These are phyloP conservation scores for Pyrus bretschneideri DNA, from an alignment of 306 rosid genomes.

Conservation along the genomic window DNA sequence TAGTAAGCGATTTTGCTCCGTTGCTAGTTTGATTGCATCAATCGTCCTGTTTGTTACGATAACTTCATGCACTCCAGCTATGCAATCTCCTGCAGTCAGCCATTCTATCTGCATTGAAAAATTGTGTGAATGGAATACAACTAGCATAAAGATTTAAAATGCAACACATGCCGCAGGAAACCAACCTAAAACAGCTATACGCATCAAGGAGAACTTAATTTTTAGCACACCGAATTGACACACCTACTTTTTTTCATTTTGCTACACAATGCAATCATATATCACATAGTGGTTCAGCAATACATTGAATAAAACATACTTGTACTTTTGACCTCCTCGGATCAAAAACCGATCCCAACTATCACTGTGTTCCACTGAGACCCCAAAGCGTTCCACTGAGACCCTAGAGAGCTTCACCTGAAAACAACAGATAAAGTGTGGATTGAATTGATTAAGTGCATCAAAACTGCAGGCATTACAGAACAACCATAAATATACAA, in stretches of 20 bases:
- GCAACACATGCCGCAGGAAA: background rate
- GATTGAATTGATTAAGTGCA: too few relatives aligned
- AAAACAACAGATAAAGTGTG: too few relatives aligned
- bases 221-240: background rate
- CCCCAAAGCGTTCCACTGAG: too few relatives aligned
- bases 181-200: slow-evolving; percentile 3
- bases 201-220: background rate
- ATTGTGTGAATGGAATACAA: background rate
- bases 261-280: too few relatives aligned
- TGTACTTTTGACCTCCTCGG: too few relatives aligned
- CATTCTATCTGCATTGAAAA: slow-evolving; percentile 63
- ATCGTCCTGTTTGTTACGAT: slow-evolving; percentile 62
- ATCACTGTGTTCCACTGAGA: too few relatives aligned
- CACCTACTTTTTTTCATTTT: background rate
- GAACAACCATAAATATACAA: too few relatives aligned
- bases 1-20: slow-evolving; percentile 59
- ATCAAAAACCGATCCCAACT: too few relatives aligned
- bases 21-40: slow-evolving; percentile 59
- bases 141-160: background rate
- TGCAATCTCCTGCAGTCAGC: slow-evolving; percentile 95
- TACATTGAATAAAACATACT: too few relatives aligned
- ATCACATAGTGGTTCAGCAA: too few relatives aligned
- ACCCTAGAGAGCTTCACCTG: too few relatives aligned
- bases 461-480: too few relatives aligned
- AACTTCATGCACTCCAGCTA: slow-evolving; percentile 97